Evolutionary conservation across 116 monocot species (phyloP).

Genomic region (Dioscorea cayenensis): DNA sequence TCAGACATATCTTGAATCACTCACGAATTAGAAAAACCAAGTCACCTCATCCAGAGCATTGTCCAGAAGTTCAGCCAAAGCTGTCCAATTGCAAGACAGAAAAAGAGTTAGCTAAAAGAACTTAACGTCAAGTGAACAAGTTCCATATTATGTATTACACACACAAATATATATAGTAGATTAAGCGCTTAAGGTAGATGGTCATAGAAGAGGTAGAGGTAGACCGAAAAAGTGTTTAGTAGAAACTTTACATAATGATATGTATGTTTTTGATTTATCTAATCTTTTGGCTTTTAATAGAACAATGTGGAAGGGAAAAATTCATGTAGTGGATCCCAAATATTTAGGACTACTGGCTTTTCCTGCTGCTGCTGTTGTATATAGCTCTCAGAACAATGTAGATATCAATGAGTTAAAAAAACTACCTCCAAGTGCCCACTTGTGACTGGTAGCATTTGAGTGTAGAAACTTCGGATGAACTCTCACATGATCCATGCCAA

Average conservation of each 20-base stretch:
- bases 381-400: too few species aligned
- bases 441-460: slow-evolving; percentile 99
- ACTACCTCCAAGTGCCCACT: slow-evolving; percentile 98
- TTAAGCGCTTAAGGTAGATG: too few species aligned
- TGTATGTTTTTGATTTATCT: too few species aligned
- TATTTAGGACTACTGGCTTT: too few species aligned
- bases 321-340: too few species aligned
- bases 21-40: neutral
- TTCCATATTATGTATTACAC: neutral
- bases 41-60: slow-evolving; percentile 92
- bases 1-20: neutral
- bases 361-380: too few species aligned
- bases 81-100: slow-evolving; percentile 27
- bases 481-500: slow-evolving; percentile 84
- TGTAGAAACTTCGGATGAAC: slow-evolving; percentile 98
- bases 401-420: neutral
- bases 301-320: too few species aligned
- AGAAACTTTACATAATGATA: too few species aligned
- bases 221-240: too few species aligned
- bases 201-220: too few species aligned
- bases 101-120: neutral
- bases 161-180: neutral
- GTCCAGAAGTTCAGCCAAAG: slow-evolving; percentile 96
- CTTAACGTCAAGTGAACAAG: neutral
- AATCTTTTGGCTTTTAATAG: too few species aligned